Evolutionary conservation across 2,329 filamentous ascomycete genomes (phyloP).

Genomic region (Fusarium buxicola): DNA sequence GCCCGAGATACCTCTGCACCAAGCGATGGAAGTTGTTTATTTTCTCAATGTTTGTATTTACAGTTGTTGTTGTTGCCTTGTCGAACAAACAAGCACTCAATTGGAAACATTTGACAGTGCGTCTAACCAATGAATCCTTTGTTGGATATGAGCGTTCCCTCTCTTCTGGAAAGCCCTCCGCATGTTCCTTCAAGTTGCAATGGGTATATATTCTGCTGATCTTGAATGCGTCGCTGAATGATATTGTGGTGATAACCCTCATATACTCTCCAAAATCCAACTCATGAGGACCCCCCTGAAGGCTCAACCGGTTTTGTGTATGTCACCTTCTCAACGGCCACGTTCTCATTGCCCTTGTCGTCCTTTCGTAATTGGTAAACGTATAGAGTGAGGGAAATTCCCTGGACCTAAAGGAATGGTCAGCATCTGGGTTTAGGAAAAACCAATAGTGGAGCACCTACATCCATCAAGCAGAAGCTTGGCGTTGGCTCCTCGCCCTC

Average conservation of each 20-base stretch:
- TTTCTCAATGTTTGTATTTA: conserved; percentile 50
- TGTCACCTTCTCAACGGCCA: conserved; percentile 87
- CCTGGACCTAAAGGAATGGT: conserved; percentile 77
- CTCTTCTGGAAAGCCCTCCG: conserved; percentile 18
- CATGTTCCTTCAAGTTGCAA: conserved; percentile 28
- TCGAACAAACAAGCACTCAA: conserved; percentile 30
- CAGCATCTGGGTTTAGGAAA: conserved; percentile 24
- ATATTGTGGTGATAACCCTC: conserved; percentile 14
- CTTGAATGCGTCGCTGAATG: conserved; percentile 40
- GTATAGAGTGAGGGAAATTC: conserved; percentile 94
- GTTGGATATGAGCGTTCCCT: conserved; percentile 37
- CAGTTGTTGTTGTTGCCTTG: conserved; percentile 39
- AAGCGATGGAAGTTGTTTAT: conserved; percentile 48
- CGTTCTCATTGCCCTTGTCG: conserved; percentile 79
- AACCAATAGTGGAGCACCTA: conserved; percentile 62
- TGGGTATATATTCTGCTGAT: conserved; percentile 46
- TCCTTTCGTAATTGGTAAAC: conserved; percentile 89
- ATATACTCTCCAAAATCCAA: conserved; percentile 12
- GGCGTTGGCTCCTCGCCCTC: conserved; percentile 81
- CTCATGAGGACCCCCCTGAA: conserved; percentile 60
- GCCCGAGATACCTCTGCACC: conserved; percentile 50
- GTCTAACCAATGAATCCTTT: conserved; percentile 36
- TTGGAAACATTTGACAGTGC: conserved; percentile 34
- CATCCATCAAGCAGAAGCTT: conserved; percentile 98
- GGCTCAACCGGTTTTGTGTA: conserved; percentile 81